A percentile compares a stretch with the other conserved stretches of the same genome.
These are phyloP conservation scores for Candida loeiensis DNA, from an alignment of 805 yeast species.

Conservation along the genomic window DNA sequence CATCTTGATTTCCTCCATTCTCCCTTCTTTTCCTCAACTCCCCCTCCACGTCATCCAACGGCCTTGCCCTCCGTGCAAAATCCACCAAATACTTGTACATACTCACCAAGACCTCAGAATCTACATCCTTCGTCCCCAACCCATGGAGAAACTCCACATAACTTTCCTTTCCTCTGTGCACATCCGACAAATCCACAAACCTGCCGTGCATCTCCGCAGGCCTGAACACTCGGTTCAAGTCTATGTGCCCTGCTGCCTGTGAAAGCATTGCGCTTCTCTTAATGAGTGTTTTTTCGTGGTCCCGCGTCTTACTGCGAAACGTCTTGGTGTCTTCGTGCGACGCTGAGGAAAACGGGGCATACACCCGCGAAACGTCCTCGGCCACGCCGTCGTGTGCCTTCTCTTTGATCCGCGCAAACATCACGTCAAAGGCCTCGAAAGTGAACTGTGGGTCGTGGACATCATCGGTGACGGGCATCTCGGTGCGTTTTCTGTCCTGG, in stretches of 20 bases:
- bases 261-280: conserved; percentile 44
- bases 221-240: conserved; percentile 49
- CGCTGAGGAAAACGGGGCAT: conserved; percentile 25
- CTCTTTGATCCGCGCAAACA: conserved; percentile 27
- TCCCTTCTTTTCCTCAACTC: background rate
- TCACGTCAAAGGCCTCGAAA: conserved; percentile 37
- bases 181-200: conserved; percentile 51
- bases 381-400: conserved; percentile 13
- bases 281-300: conserved; percentile 16
- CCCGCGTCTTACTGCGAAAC: conserved; percentile 15
- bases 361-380: conserved; percentile 12
- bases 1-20: conserved; percentile 10
- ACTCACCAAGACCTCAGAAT: conserved; percentile 24
- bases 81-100: conserved; percentile 48
- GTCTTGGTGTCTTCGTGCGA: conserved; percentile 12
- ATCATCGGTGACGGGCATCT: conserved; percentile 13
- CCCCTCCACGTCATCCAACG: conserved; percentile 36
- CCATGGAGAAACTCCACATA: conserved; percentile 51
- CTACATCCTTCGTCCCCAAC: conserved; percentile 32
- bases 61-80: conserved; percentile 47
- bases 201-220: conserved; percentile 64
- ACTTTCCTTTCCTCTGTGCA: conserved; percentile 37
- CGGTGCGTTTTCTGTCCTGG: conserved; percentile 11
- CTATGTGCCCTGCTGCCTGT: conserved; percentile 46
- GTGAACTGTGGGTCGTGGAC: conserved; percentile 15